Percentiles rank a stretch among this genome's conserved stretches.
Evolutionary conservation across 1,284 basidiomycete species (phyloP).

Genomic region (Ganoderma lucidum): DNA sequence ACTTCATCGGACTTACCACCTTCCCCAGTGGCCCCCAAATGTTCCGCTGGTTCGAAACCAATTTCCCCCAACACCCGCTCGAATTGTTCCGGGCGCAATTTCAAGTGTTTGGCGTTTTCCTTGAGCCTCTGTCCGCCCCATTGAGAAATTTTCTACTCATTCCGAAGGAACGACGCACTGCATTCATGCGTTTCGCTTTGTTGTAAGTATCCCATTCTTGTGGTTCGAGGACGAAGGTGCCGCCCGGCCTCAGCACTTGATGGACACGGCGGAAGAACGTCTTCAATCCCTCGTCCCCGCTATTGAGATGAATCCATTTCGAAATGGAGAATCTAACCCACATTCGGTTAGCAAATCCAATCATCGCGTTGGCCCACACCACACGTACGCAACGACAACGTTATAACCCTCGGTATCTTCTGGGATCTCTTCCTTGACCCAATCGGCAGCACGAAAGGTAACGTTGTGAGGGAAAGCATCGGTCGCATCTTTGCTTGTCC

Average conservation of each 20-base stretch:
- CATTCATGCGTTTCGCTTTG: constrained; percentile 74
- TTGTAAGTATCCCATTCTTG: constrained; percentile 83
- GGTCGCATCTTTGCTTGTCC: constrained; percentile 37
- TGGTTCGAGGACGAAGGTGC: constrained; percentile 76
- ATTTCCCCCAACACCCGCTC: constrained; percentile 58
- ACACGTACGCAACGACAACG: constrained; percentile 74
- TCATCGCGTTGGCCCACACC: neutral
- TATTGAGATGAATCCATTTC: constrained; percentile 88
- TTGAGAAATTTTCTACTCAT: constrained; percentile 3
- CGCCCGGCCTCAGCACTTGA: constrained; percentile 61
- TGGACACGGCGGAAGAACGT: constrained; percentile 71
- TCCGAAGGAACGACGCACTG: constrained; percentile 46
- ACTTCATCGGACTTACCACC: constrained; percentile 51
- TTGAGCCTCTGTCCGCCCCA: constrained; percentile 53
- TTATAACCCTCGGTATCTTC: constrained; percentile 71
- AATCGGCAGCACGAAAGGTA: constrained; percentile 73
- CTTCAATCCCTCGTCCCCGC: constrained; percentile 71
- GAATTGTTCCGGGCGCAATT: constrained; percentile 71
- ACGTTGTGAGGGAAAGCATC: constrained; percentile 78
- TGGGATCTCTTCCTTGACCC: constrained; percentile 64
- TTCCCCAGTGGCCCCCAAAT: constrained; percentile 64
- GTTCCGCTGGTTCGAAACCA: constrained; percentile 64
- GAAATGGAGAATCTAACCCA: constrained; percentile 76
- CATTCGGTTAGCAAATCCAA: neutral
- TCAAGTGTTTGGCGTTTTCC: constrained; percentile 61